Evolutionary conservation across 129 eudicot species (phyloP).

Genomic region (Pseudognaphalium luteoalbum): DNA sequence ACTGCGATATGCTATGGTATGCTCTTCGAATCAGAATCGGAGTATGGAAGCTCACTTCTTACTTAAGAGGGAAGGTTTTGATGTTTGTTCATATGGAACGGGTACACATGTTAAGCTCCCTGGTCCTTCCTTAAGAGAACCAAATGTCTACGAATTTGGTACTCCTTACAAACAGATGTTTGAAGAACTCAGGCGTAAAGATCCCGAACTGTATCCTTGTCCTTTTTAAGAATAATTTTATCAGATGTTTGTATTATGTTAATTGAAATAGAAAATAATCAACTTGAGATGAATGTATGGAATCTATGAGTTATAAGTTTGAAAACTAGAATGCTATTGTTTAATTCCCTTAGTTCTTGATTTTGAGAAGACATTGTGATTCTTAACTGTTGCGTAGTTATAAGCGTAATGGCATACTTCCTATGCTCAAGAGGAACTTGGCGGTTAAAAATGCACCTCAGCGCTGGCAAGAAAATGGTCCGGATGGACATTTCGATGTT

Average conservation of each 20-base stretch:
- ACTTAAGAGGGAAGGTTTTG: slow-evolving; percentile 82
- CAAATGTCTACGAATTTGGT: slow-evolving; percentile 88
- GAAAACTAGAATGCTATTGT: not conserved
- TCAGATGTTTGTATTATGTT: not conserved
- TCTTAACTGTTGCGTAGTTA: slow-evolving; percentile 47
- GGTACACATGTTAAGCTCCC: slow-evolving; percentile 95
- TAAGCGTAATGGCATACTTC: slow-evolving; percentile 85
- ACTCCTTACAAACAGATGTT: slow-evolving; percentile 92
- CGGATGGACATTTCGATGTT: slow-evolving; percentile 81
- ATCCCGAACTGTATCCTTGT: slow-evolving; percentile 69
- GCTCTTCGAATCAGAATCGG: slow-evolving; percentile 84
- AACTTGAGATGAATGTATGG: not conserved
- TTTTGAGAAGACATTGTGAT: not conserved
- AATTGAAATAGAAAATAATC: not conserved
- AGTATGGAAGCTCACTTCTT: slow-evolving; percentile 90
- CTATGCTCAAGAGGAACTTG: slow-evolving; percentile 82
- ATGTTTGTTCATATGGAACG: slow-evolving; percentile 87
- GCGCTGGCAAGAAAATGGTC: slow-evolving; percentile 83
- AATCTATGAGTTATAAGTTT: too few relatives aligned
- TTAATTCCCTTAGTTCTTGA: not conserved
- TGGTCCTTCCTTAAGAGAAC: slow-evolving; percentile 85
- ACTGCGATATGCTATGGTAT: slow-evolving; percentile 70
- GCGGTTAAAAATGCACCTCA: slow-evolving; percentile 80
- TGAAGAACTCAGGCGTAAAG: slow-evolving; percentile 89
- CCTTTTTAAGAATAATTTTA: not conserved